Evolutionary conservation across 1,139 yeast species (phyloP).

Genomic region (Nakaseomyces uthaithaninus): DNA sequence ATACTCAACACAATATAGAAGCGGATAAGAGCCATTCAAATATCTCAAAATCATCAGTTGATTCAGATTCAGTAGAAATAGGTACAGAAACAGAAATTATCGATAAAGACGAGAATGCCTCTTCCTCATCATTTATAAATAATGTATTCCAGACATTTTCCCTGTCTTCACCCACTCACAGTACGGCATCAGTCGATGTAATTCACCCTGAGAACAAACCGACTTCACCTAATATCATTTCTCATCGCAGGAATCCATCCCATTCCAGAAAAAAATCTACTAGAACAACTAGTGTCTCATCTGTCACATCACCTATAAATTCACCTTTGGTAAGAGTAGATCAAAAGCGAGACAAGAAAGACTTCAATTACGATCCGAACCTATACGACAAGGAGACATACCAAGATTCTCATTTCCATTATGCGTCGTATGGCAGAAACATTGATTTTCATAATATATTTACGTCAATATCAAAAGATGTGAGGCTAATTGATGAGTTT

Average conservation of each 20-base stretch:
- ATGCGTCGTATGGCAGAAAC: slow-evolving; percentile 63
- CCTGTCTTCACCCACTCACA: slow-evolving; percentile 7
- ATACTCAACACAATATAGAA: too few relatives aligned
- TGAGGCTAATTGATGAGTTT: slow-evolving; percentile 75
- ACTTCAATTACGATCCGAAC: slow-evolving; percentile 28
- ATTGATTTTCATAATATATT: slow-evolving; percentile 75
- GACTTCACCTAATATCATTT: slow-evolving; percentile 16
- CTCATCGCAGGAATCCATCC: slow-evolving; percentile 17
- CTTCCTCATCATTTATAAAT: slow-evolving; percentile 13
- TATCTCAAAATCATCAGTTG: not conserved
- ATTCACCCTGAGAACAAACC: slow-evolving; percentile 5
- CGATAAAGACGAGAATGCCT: slow-evolving; percentile 2
- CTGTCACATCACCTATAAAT: not conserved
- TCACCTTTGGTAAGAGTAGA: slow-evolving; percentile 1
- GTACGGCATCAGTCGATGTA: not conserved
- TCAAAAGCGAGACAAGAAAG: not conserved
- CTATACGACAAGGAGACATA: slow-evolving; percentile 37
- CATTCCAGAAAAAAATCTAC: slow-evolving; percentile 9
- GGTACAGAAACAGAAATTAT: not conserved
- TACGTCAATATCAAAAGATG: slow-evolving; percentile 58
- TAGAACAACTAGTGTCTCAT: not conserved
- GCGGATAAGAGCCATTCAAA: not conserved
- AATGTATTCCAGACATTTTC: slow-evolving; percentile 17
- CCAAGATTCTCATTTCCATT: slow-evolving; percentile 39
- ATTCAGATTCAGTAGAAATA: not conserved